These are phyloP conservation scores for Dactylellina sp. DNA, from an alignment of 2,329 filamentous ascomycete genomes.

Conservation along the genomic window DNA sequence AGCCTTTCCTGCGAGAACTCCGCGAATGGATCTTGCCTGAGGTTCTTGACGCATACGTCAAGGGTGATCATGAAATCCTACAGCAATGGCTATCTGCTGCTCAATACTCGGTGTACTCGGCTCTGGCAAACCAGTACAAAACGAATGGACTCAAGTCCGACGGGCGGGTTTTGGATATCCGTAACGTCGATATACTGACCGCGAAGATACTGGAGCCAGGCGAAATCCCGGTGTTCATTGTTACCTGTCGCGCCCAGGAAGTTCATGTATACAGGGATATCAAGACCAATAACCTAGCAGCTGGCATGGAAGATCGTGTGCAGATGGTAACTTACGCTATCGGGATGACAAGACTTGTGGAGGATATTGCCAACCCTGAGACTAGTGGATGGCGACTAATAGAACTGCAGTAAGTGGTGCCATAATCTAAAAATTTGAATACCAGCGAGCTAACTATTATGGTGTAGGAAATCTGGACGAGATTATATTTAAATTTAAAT, in stretches of 20 bases:
- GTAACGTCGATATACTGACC: conserved; percentile 87
- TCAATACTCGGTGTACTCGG: conserved; percentile 95
- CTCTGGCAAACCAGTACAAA: conserved; percentile 95
- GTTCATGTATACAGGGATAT: conserved; percentile 96
- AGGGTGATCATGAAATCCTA: conserved; percentile 88
- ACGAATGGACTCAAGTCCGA: conserved; percentile 93
- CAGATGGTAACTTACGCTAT: conserved; percentile 98
- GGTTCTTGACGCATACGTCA: conserved; percentile 97
- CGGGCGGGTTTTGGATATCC: conserved; percentile 92
- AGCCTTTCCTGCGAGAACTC: conserved; percentile 93
- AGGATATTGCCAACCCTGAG: conserved; percentile 96
- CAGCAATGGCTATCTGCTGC: conserved; percentile 96
- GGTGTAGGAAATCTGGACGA: conserved; percentile 45
- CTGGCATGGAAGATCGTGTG: conserved; percentile 98
- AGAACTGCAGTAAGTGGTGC: conserved; percentile 78
- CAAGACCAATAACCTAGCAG: conserved; percentile 88
- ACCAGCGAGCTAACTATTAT: neutral
- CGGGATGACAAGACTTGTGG: conserved; percentile 89
- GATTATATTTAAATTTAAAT: conserved; percentile 46
- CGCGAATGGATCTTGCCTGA: conserved; percentile 98
- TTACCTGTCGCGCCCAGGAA: conserved; percentile 95
- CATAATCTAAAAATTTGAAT: neutral
- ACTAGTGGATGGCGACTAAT: conserved; percentile 97
- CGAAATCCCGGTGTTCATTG: conserved; percentile 94
- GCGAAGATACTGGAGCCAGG: conserved; percentile 85